Percentiles rank a stretch among this genome's conserved stretches.
Conservation (phyloP, 2,329 filamentous ascomycete species). For the Didymella exigua region DNA sequence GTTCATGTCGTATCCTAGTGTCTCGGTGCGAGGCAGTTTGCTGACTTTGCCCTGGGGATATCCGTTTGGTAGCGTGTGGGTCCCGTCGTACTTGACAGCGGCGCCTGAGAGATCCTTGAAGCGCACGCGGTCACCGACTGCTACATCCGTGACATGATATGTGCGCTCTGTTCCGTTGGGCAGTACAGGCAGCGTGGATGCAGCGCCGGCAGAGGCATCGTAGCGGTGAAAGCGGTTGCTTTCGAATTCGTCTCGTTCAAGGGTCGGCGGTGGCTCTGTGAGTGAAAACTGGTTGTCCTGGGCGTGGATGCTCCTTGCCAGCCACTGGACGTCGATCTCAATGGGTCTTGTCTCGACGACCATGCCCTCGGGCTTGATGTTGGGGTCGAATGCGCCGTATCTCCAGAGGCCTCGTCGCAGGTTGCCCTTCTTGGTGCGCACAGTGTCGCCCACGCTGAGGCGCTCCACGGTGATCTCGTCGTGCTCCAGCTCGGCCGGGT, state of each 20-base stretch:
- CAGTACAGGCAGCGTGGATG: slow-evolving; percentile 29
- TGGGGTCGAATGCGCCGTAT: slow-evolving; percentile 58
- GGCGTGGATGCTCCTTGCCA: slow-evolving; percentile 52
- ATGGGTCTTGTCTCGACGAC: slow-evolving; percentile 58
- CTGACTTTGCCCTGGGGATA: slow-evolving; percentile 51
- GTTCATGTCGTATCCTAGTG: slow-evolving; percentile 64
- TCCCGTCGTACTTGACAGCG: slow-evolving; percentile 57
- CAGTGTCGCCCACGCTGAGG: slow-evolving; percentile 56
- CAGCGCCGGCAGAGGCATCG: slow-evolving; percentile 44
- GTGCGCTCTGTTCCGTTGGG: slow-evolving; percentile 32
- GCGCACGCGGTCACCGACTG: slow-evolving; percentile 56
- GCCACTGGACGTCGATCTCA: slow-evolving; percentile 59
- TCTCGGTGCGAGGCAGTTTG: slow-evolving; percentile 54
- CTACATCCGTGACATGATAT: slow-evolving; percentile 49
- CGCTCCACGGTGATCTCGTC: slow-evolving; percentile 43
- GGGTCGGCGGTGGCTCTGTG: slow-evolving; percentile 41
- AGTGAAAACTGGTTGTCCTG: slow-evolving; percentile 23
- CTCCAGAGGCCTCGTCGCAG: slow-evolving; percentile 60
- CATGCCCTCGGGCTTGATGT: slow-evolving; percentile 56
- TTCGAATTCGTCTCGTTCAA: slow-evolving; percentile 50
- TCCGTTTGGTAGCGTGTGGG: slow-evolving; percentile 33
- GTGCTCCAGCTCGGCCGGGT: slow-evolving; percentile 51
- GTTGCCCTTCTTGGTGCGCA: slow-evolving; percentile 58
- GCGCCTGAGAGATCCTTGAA: slow-evolving; percentile 61
- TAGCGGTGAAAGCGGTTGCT: slow-evolving; percentile 51